These are phyloP conservation scores for Ambrosia trifida DNA, from an alignment of 129 eudicot genomes.

Conservation along the genomic window DNA sequence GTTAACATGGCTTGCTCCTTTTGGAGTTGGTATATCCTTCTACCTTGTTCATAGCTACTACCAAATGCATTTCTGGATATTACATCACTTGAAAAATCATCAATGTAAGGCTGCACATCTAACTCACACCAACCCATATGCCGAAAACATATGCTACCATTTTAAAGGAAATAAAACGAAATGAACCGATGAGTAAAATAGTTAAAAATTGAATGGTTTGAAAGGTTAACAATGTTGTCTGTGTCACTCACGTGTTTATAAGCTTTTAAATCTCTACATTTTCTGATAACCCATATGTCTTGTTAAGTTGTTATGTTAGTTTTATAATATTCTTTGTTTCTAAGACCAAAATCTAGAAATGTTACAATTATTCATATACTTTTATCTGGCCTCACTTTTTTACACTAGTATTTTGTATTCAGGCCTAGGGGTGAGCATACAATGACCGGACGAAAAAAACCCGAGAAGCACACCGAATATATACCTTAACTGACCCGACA, in stretches of 20 bases:
- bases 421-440: too few relatives aligned
- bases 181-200: not conserved
- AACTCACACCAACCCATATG: conserved; percentile 55
- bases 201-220: not conserved
- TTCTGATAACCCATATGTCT: too few relatives aligned
- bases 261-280: not conserved
- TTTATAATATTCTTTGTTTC: not conserved
- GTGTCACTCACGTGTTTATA: too few relatives aligned
- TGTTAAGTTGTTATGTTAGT: not conserved
- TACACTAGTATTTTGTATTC: too few relatives aligned
- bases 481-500: too few relatives aligned
- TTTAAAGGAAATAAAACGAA: not conserved
- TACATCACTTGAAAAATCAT: conserved; percentile 50
- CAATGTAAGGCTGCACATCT: conserved; percentile 56
- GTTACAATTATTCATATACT: not conserved
- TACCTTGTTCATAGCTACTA: conserved; percentile 53
- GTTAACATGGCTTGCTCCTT: conserved; percentile 68
- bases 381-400: not conserved
- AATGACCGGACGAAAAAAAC: too few relatives aligned
- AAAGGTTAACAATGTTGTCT: too few relatives aligned
- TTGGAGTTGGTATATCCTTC: conserved; percentile 55
- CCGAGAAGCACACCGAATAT: too few relatives aligned
- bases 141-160: conserved; percentile 56
- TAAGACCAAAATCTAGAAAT: not conserved
- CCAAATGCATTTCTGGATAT: conserved; percentile 76